Base-by-base conservation (phyloP, 768 basidiomycete species). In the Termitomyces sp. region DNA sequence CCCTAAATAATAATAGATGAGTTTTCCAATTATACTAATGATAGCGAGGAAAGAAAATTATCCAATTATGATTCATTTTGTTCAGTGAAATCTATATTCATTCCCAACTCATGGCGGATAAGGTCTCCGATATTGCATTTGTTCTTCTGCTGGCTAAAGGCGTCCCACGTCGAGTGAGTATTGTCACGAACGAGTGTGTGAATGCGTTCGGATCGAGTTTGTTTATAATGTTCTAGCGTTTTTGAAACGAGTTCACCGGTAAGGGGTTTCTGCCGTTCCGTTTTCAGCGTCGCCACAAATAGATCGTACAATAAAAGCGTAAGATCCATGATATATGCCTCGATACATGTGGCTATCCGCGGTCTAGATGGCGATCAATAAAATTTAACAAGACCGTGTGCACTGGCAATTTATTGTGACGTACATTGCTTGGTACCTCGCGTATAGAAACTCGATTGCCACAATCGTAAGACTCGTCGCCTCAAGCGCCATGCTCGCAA, bases 291-390 rank as follows among this genome's bases (percentile, higher is more conserved):
- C 8, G 15, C 15, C 3, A 39, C 9, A 49, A 67, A 66, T 47
- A 67, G 42, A 7, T 39, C 46, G 54, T 64, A 57, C 18, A 66
- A 27, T 2, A 67, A 39, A 13, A 63, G 52, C 48, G 60, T 53
- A 18, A 67, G 65, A 51, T 67, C 59, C 3, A 67, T 51, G 27
- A 67, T 63, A 57, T 67, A 67, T 1, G 65, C 58, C 20, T 61
- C 63, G 52, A 66, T 22, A 41, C 62, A 58, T 1, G 36, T 2
- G 27, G 57, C 50, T 16, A 51, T 30, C 7, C 22, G 33, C 6
- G 57, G 57, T 30, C 50, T 58, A 22, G 1, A 34, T 16, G 2
- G 2, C 30, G 24, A 11, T 3, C 18, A 30, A 15, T 12, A 1
- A 34, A 33, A 22, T 9, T 37, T 4, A 37, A 8, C 12, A 8